Conservation (phyloP, 768 basidiomycete genomes). For the Russula ochroleuca region DNA sequence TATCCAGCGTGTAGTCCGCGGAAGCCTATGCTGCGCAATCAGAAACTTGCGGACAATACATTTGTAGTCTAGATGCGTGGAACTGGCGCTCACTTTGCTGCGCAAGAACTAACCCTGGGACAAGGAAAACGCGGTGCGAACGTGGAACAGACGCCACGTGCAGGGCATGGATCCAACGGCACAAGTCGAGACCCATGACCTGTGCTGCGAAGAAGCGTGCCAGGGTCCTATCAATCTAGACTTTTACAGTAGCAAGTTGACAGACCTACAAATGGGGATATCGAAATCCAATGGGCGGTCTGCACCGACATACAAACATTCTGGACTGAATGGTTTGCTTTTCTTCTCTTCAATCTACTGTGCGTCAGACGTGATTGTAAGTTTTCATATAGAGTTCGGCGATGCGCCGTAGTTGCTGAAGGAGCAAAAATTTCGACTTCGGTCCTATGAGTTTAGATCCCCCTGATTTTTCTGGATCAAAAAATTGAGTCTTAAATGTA, state of each 20-base stretch:
- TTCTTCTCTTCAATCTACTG: background rate
- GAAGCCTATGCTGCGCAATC: slow-evolving; percentile 9
- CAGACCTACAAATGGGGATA: background rate
- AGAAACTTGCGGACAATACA: background rate
- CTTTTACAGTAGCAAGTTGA: background rate
- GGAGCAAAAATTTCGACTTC: background rate
- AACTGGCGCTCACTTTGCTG: slow-evolving; percentile 5
- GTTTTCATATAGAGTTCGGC: no score
- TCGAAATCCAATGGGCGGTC: background rate
- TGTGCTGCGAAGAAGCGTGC: background rate
- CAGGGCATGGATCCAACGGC: background rate
- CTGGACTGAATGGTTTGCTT: background rate
- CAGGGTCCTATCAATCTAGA: background rate
- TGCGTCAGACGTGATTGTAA: background rate
- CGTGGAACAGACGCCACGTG: slow-evolving; percentile 1
- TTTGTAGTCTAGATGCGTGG: slow-evolving; percentile 10
- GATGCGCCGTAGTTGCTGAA: background rate
- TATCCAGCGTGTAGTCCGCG: slow-evolving; percentile 21
- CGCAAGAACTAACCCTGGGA: background rate
- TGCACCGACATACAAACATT: background rate
- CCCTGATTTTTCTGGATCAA: background rate
- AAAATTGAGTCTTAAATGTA: background rate
- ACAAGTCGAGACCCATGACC: background rate
- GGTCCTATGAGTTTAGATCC: background rate
- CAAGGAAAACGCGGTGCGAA: background rate